Conservation (phyloP, 306 rosid genomes). For the Lagenaria siceraria region DNA sequence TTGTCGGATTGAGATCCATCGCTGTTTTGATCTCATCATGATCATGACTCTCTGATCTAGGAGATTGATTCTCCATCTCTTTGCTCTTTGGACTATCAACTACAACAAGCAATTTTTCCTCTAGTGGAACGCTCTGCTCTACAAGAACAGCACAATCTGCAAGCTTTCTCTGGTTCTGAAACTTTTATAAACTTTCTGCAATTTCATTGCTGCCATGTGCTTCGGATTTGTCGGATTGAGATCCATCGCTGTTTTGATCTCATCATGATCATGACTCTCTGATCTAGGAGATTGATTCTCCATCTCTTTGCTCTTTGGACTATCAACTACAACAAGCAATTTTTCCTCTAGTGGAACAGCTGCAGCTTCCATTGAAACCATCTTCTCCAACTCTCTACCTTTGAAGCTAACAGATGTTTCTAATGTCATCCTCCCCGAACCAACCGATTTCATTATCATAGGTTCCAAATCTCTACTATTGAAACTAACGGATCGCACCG, state of each 20-base stretch:
- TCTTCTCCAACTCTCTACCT: constrained; percentile 3
- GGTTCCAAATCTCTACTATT: constrained; percentile 1
- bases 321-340: not conserved
- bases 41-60: not conserved
- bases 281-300: not conserved
- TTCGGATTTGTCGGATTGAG: not conserved
- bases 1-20: not conserved
- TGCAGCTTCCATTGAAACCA: not conserved
- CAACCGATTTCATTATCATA: not conserved
- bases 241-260: not conserved
- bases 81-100: not conserved
- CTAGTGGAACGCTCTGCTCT: constrained; percentile 12
- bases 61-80: not conserved
- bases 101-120: not conserved
- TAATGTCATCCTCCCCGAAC: not conserved
- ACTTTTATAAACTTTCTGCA: constrained; percentile 38
- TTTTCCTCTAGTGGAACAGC: not conserved
- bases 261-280: not conserved
- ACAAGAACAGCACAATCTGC: constrained; percentile 32
- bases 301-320: constrained; percentile 1
- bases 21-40: not conserved
- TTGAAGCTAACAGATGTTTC: constrained; percentile 14
- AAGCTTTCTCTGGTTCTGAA: constrained; percentile 22
- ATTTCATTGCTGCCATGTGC: constrained; percentile 26
- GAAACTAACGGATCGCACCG: constrained; percentile 9